Evolutionary conservation across 78 protist genomes (phyloP).

Genomic region (Acrasis kona): DNA sequence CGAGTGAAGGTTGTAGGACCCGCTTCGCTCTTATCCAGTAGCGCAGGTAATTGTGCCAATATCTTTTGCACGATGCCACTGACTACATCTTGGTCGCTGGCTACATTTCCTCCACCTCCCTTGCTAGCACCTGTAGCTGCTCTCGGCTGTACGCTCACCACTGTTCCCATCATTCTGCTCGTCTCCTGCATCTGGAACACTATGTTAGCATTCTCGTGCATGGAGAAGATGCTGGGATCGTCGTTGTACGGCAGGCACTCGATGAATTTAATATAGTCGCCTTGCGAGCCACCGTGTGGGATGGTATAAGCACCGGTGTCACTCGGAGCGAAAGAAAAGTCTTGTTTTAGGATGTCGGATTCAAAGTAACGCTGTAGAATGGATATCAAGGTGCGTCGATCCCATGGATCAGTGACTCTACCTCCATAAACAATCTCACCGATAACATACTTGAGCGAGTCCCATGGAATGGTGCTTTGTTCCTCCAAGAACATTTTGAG

Average conservation of each 20-base stretch:
- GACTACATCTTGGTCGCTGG: not conserved
- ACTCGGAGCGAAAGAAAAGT: not conserved
- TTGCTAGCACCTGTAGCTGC: not conserved
- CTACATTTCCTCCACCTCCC: constrained; percentile 1
- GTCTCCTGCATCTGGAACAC: constrained; percentile 56
- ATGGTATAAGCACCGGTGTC: constrained; percentile 3
- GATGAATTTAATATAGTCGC: not conserved
- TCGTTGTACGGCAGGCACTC: constrained; percentile 13
- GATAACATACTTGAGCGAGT: constrained; percentile 30
- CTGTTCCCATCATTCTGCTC: constrained; percentile 5
- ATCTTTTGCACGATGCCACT: too few species aligned
- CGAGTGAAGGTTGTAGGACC: not conserved
- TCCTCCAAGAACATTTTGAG: constrained; percentile 37
- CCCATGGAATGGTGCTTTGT: constrained; percentile 56
- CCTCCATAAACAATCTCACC: constrained; percentile 83
- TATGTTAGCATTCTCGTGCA: constrained; percentile 76
- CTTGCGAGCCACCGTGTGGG: constrained; percentile 8
- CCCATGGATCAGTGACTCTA: constrained; percentile 71
- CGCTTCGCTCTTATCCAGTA: constrained; percentile 1
- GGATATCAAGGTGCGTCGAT: constrained; percentile 32
- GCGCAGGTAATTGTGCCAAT: not conserved
- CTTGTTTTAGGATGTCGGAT: not conserved
- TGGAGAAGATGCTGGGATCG: constrained; percentile 64
- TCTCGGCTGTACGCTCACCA: constrained; percentile 52
- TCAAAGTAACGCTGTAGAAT: constrained; percentile 5